A percentile compares a stretch with the other conserved stretches of the same genome.
Conservation (phyloP, 208 protist genomes). For the Crithidia brevicula region DNA sequence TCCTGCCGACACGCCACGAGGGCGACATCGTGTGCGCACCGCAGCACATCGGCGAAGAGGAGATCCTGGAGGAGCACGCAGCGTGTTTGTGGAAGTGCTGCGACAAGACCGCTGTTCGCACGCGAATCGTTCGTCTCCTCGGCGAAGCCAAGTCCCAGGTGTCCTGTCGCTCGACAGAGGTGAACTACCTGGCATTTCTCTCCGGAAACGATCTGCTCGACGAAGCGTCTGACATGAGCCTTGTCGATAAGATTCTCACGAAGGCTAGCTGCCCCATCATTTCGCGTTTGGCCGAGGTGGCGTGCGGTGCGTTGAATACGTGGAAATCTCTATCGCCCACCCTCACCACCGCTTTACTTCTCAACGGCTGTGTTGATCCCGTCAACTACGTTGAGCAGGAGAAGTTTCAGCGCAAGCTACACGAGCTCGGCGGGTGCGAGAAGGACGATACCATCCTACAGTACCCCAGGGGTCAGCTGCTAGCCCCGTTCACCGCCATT, state of each 20-base stretch:
- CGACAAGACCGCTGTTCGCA: conserved; percentile 20
- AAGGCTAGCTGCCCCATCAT: conserved; percentile 23
- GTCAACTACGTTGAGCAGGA: conserved; percentile 20
- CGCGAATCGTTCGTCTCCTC: conserved; percentile 23
- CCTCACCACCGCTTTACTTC: conserved; percentile 24
- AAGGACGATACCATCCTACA: conserved; percentile 17
- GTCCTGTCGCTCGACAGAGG: conserved; percentile 13
- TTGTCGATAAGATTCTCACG: conserved; percentile 17
- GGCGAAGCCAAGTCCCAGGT: conserved; percentile 23
- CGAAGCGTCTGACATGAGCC: conserved; percentile 16
- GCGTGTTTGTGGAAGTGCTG: conserved; percentile 31
- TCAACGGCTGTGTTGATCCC: conserved; percentile 42
- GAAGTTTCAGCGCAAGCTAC: conserved; percentile 21
- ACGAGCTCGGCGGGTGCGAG: conserved; percentile 21
- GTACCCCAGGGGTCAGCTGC: conserved; percentile 38
- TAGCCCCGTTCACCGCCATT: conserved; percentile 35
- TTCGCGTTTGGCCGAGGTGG: conserved; percentile 26
- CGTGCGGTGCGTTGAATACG: conserved; percentile 16
- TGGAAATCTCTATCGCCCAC: conserved; percentile 21
- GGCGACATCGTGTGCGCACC: conserved; percentile 25
- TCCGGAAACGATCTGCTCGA: conserved; percentile 17
- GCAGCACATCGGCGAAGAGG: conserved; percentile 51
- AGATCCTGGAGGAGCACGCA: conserved; percentile 32
- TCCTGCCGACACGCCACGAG: conserved; percentile 29
- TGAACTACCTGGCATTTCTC: conserved; percentile 29